A percentile compares a stretch with the other conserved stretches of the same genome.
These are phyloP conservation scores for Orbilia blumenaviensis DNA, from an alignment of 2,329 filamentous ascomycete genomes.

Conservation along the genomic window DNA sequence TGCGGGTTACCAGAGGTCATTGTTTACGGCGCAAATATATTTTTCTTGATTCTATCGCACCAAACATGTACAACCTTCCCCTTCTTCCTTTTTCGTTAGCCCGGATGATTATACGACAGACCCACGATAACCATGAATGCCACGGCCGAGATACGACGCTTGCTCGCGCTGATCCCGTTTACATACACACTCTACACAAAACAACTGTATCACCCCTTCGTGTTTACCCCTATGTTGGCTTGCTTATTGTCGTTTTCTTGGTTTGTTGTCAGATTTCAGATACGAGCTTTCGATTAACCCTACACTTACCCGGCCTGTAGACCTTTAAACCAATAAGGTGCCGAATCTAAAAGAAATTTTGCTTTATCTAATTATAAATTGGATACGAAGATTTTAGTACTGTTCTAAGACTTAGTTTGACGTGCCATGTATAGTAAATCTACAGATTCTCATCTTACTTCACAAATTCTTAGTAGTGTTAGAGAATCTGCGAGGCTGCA, in stretches of 20 bases:
- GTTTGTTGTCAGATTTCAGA: background rate
- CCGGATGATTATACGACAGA: constrained; percentile 51
- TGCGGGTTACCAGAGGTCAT: constrained; percentile 29
- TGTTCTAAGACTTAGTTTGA: background rate
- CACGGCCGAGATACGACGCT: constrained; percentile 37
- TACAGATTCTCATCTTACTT: no score
- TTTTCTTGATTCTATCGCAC: constrained; percentile 1
- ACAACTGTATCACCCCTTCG: background rate
- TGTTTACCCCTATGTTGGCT: background rate
- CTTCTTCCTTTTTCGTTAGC: background rate
- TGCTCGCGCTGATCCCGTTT: background rate
- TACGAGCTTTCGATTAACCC: constrained; percentile 8
- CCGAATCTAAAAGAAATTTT: constrained; percentile 9
- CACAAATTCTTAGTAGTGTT: no score
- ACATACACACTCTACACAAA: background rate
- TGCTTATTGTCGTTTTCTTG: background rate
- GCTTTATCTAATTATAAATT: background rate
- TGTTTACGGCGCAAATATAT: constrained; percentile 33
- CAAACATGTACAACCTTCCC: constrained; percentile 17
- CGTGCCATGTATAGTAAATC: no score
- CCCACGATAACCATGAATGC: constrained; percentile 35
- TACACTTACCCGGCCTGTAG: background rate
- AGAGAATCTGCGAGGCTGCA: background rate
- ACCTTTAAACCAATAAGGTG: constrained; percentile 6
- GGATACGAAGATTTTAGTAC: background rate